Conservation (phyloP, 139 green algal species). For the Chlorella sorokiniana region DNA sequence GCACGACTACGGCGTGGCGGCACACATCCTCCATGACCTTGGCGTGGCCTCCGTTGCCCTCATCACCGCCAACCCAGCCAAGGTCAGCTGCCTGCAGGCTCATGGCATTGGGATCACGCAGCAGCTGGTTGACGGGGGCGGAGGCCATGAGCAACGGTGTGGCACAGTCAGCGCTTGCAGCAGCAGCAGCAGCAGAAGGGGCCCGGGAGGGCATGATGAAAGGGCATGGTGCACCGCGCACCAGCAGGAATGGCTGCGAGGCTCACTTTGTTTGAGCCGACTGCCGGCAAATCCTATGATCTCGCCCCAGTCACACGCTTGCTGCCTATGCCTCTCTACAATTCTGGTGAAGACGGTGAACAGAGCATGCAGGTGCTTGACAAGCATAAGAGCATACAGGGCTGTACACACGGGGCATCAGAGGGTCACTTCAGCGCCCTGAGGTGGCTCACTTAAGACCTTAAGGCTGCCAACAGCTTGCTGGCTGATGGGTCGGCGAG, state of each 20-base stretch:
- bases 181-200: background rate
- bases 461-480: no score
- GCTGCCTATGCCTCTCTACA: no score
- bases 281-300: background rate
- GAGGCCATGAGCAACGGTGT: no score
- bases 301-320: background rate
- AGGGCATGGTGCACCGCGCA: background rate
- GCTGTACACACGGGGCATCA: no score
- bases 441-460: no score
- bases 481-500: no score
- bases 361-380: no score
- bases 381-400: no score
- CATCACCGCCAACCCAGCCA: slow-evolving; percentile 94
- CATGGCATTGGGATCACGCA: slow-evolving; percentile 39
- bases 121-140: no score
- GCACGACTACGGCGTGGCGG: slow-evolving; percentile 90
- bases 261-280: slow-evolving; percentile 10
- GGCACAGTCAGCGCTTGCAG: background rate
- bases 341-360: no score
- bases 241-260: background rate
- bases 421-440: no score
- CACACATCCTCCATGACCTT: slow-evolving; percentile 88
- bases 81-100: slow-evolving; percentile 63
- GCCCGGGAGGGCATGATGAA: background rate
- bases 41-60: slow-evolving; percentile 75